phyloP scores from a whole-genome alignment of 345 rosid species.

The Clarkia xantiana region DNA sequence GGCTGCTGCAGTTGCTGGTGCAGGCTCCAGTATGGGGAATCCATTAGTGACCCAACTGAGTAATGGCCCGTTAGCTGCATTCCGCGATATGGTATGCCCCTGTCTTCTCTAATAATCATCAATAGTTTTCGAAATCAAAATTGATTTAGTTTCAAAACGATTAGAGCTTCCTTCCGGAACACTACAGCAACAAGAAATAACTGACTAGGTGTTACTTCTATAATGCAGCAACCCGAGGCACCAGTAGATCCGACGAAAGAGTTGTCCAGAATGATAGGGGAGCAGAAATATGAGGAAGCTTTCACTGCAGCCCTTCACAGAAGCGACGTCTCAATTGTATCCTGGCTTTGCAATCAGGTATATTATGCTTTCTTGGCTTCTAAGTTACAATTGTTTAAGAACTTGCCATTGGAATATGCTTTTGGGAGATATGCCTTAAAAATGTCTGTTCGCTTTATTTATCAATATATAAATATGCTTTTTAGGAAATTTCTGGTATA shows the following conservation, averaged over 20 bases:
- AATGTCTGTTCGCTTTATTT: background rate
- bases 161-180: no score
- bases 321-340: conserved; percentile 69
- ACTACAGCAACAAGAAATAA: no score
- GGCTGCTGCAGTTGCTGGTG: conserved; percentile 49
- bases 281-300: conserved; percentile 67
- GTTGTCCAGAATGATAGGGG: conserved; percentile 47
- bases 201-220: background rate
- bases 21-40: conserved; percentile 30
- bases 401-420: background rate
- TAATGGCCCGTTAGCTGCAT: conserved; percentile 44
- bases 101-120: no score
- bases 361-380: background rate
- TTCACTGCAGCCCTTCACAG: conserved; percentile 65
- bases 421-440: background rate
- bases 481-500: no score
- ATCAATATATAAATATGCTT: background rate
- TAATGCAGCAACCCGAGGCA: conserved; percentile 27
- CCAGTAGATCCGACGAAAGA: conserved; percentile 58
- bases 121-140: no score
- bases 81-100: conserved; percentile 45
- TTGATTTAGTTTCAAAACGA: no score
- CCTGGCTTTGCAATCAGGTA: conserved; percentile 93
- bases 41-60: conserved; percentile 33
- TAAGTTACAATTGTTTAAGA: background rate